Conservation (phyloP, 306 rosid species). For the Quercus rubra region DNA sequence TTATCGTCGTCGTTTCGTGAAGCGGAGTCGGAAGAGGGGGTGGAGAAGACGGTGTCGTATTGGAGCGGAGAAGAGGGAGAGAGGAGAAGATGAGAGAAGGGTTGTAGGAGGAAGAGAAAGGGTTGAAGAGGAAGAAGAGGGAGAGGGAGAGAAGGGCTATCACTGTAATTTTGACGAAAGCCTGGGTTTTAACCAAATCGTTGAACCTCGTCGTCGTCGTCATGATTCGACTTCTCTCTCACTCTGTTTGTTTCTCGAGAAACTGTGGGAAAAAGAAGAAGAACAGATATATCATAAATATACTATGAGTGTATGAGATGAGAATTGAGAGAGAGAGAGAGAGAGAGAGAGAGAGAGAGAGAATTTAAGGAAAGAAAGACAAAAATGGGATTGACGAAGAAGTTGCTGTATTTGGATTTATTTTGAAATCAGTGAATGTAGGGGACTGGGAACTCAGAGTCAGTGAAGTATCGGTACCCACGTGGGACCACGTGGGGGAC, state of each 20-base stretch:
- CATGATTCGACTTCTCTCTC: slow-evolving; percentile 13
- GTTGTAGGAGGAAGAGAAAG: slow-evolving; percentile 21
- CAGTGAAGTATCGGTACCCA: too few species aligned
- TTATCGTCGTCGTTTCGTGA: too few species aligned
- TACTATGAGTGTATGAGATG: too few species aligned
- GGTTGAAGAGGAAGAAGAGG: slow-evolving; percentile 39
- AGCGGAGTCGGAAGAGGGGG: not conserved
- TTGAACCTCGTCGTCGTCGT: slow-evolving; percentile 9
- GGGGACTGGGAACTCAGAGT: too few species aligned
- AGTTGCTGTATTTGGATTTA: too few species aligned
- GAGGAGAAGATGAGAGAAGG: slow-evolving; percentile 28
- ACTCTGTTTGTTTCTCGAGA: not conserved
- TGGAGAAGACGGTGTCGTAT: slow-evolving; percentile 19
- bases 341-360: too few species aligned
- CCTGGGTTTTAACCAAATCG: slow-evolving; percentile 42
- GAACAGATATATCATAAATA: too few species aligned
- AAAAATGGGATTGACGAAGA: too few species aligned
- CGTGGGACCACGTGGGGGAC: too few species aligned
- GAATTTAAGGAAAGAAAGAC: too few species aligned
- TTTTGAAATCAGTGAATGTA: too few species aligned
- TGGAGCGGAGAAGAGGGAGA: slow-evolving; percentile 17
- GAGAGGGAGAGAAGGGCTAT: slow-evolving; percentile 46
- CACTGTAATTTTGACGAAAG: slow-evolving; percentile 47
- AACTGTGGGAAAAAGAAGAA: not conserved
- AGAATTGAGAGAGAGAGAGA: too few species aligned